Evolutionary conservation across 164 flowering plant genomes (phyloP).

Genomic region (Brasenia schreberi): DNA sequence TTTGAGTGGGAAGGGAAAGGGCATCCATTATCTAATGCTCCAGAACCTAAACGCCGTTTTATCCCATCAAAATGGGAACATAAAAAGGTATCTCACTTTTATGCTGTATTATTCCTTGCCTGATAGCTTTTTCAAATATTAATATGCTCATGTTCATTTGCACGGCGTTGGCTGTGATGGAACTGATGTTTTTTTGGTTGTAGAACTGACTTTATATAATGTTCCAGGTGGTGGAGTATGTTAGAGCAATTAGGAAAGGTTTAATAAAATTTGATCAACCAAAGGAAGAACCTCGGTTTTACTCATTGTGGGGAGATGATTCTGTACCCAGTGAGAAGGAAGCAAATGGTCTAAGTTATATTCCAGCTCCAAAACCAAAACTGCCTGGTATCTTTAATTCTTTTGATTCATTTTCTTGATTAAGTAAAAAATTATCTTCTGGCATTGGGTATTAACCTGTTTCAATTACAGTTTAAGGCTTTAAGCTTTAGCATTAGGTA

Average conservation of each 20-base stretch:
- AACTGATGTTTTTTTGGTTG: not conserved
- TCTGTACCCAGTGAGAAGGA: constrained; percentile 38
- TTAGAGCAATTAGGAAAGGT: constrained; percentile 71
- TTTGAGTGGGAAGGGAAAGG: constrained; percentile 59
- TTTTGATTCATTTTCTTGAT: no score
- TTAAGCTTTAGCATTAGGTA: not conserved
- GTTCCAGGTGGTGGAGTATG: constrained; percentile 42
- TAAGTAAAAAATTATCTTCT: not conserved
- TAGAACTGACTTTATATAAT: not conserved
- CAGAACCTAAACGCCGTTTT: constrained; percentile 93
- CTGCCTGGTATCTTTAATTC: constrained; percentile 44
- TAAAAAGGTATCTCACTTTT: constrained; percentile 41
- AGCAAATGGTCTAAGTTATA: constrained; percentile 42
- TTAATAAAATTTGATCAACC: constrained; percentile 65
- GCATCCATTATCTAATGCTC: constrained; percentile 89
- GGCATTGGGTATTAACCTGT: not conserved
- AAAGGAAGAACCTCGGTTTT: constrained; percentile 45
- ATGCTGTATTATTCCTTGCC: no score
- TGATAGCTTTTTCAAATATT: no score
- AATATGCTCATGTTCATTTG: no score
- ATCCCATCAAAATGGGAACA: constrained; percentile 86
- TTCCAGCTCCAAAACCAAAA: constrained; percentile 85
- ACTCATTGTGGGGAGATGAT: constrained; percentile 80
- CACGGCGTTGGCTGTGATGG: not conserved
- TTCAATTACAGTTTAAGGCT: no score